Base-by-base conservation (phyloP, 2,329 filamentous ascomycete genomes). In the Aspergillus spinulosporus region DNA sequence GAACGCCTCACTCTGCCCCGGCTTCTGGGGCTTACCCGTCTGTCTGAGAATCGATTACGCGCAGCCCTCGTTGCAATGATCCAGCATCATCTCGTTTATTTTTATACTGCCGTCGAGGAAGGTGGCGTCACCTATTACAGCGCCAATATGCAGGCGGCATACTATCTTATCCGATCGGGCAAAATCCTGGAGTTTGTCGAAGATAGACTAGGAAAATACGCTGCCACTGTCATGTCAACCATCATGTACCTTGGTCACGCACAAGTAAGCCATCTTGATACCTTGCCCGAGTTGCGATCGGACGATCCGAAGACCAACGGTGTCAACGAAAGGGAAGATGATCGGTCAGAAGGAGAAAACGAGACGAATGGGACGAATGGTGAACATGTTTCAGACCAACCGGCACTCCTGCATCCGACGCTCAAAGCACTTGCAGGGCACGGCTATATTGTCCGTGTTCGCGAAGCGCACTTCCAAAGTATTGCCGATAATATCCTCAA, bases 41-140 rank as follows among this genome's bases (percentile, higher is more conserved):
- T 97, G 49, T 84, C 83, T 53, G 80, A 83, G n/a, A 84, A 85
- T 52, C 88, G 95, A 69, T 78, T 96, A 62, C 89, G 88, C 66
- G 86, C 92, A 75, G 92, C 89, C 15, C 82, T 99, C 50, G 87
- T 86, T 52, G 88, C 94, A 32, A 86, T 97, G 61, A 84, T 96
- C 42, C 93, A 97, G 71, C 89, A 96, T 70, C 91, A 92, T 68
- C 84, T 97, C 48, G 80, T 95, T 60, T 90, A 86, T 72, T 88
- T 92, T 72, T 82, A 86, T 62, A 84, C 85, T 62, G 82, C 86
- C 58, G 70, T 80, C 54, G 83, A 87, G 54, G 82, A 84, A 43
- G 82, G 82, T 44, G 82, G 82, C 45, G 72, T 81, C 49, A 88
- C 89, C 26, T 86, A 85, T 69, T 99, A 97, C 76, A 90, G 96